Evolutionary conservation across 179 eudicot genomes (phyloP).

Genomic region (Silene vulgaris): DNA sequence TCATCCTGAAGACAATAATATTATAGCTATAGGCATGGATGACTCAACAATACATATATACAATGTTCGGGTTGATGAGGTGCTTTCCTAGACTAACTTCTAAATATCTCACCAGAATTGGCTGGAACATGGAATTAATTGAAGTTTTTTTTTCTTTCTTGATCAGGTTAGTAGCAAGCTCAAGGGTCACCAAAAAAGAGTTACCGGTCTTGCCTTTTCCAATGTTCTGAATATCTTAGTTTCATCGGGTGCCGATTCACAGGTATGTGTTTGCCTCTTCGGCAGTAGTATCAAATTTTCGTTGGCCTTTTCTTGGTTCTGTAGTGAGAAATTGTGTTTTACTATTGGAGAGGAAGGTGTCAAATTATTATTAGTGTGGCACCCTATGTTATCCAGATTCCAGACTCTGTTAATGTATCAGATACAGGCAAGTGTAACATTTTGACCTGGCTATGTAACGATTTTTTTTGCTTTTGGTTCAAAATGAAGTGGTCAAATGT

Average conservation of each 20-base stretch:
- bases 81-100: conserved; percentile 16
- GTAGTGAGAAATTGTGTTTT: not conserved
- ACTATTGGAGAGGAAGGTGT: not conserved
- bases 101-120: not conserved
- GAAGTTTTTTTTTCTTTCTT: conserved; percentile 13
- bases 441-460: not conserved
- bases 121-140: not conserved
- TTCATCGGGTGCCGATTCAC: conserved; percentile 43
- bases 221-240: conserved; percentile 34
- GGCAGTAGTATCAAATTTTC: not conserved
- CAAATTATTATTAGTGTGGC: not conserved
- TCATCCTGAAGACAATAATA: conserved; percentile 44
- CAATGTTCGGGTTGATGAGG: conserved; percentile 38
- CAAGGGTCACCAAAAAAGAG: conserved; percentile 36
- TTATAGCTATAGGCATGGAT: conserved; percentile 44
- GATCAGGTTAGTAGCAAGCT: conserved; percentile 34
- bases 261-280: conserved; percentile 25
- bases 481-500: not conserved
- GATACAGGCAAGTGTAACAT: not conserved
- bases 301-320: not conserved
- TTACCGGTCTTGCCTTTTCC: conserved; percentile 44
- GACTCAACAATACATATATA: conserved; percentile 44
- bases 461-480: not conserved
- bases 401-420: not conserved
- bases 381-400: not conserved